phyloP scores from a whole-genome alignment of 495 filamentous ascomycete species.

The Endocarpon pusillum region DNA sequence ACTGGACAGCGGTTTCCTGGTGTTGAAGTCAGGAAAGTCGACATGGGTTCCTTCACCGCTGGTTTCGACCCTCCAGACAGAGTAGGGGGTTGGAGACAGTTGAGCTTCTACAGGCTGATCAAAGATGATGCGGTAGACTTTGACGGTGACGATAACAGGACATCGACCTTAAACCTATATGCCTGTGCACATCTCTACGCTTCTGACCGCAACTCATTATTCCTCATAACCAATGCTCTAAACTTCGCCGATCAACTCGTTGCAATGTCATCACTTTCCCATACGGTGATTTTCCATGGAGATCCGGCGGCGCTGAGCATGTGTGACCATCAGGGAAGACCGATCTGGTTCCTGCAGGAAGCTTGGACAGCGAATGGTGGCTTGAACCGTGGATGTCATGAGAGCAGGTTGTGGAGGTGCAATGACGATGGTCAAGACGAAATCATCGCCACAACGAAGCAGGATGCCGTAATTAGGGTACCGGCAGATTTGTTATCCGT shows the following conservation, averaged over 20 bases:
- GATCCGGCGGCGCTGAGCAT: constrained; percentile 23
- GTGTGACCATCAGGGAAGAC: constrained; percentile 18
- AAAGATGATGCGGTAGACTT: not conserved
- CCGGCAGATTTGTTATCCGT: too few species aligned
- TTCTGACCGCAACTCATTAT: constrained; percentile 49
- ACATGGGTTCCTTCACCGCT: constrained; percentile 29
- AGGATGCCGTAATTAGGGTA: too few species aligned
- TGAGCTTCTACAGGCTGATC: not conserved
- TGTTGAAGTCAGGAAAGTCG: constrained; percentile 43
- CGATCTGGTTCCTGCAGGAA: constrained; percentile 51
- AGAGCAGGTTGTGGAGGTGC: constrained; percentile 47
- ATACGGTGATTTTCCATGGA: constrained; percentile 43
- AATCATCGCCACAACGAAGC: constrained; percentile 45
- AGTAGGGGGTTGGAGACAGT: constrained; percentile 6
- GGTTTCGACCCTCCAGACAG: constrained; percentile 10
- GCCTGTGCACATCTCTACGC: constrained; percentile 49
- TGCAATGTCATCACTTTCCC: constrained; percentile 41
- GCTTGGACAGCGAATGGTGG: constrained; percentile 37
- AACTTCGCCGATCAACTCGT: constrained; percentile 32
- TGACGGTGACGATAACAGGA: not conserved
- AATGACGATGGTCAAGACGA: constrained; percentile 20
- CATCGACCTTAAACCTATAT: constrained; percentile 32
- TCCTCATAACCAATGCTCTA: constrained; percentile 42
- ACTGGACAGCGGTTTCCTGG: constrained; percentile 32
- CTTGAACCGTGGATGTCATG: constrained; percentile 39